A percentile compares a stretch with the other conserved stretches of the same genome.
phyloP scores from a whole-genome alignment of 75 land plant species.

The Ceratopteris richardii region DNA sequence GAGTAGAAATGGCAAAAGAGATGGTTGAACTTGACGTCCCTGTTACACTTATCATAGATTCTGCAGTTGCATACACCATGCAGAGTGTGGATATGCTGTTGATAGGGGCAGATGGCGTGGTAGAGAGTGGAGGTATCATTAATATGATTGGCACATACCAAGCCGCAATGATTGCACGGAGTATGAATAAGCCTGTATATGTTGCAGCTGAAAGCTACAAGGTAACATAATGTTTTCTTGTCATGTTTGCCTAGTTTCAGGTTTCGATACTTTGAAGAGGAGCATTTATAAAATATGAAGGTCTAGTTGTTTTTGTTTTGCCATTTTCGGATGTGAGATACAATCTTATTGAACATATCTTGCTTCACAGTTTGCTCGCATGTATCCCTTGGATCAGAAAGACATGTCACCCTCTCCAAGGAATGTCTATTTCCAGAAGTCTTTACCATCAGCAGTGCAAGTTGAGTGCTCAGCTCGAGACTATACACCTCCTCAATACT shows the following conservation, averaged over 20 bases:
- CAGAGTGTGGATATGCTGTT: constrained; percentile 93
- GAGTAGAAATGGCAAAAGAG: constrained; percentile 72
- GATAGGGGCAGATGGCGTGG: constrained; percentile 98
- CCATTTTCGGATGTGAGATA: neutral
- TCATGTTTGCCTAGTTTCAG: constrained; percentile 3
- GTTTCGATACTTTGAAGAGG: no score
- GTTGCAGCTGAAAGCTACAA: constrained; percentile 99
- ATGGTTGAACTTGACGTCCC: constrained; percentile 69
- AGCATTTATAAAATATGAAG: no score
- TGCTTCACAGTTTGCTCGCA: constrained; percentile 75
- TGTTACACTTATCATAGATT: constrained; percentile 78
- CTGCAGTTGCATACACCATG: constrained; percentile 92
- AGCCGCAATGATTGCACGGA: constrained; percentile 78
- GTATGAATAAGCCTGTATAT: constrained; percentile 94
- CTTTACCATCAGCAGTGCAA: constrained; percentile 58
- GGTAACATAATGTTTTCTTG: constrained; percentile 33
- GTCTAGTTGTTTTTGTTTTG: no score
- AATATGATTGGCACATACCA: constrained; percentile 97
- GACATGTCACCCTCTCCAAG: constrained; percentile 78
- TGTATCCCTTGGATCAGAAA: constrained; percentile 91
- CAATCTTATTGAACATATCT: neutral
- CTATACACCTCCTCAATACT: constrained; percentile 88
- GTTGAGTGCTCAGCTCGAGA: constrained; percentile 82
- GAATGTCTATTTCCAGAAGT: constrained; percentile 65
- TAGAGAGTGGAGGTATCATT: constrained; percentile 95